Evolutionary conservation across 2,329 filamentous ascomycete species (phyloP), one percentile per base, ranked within the genome.

Genomic region (Aspergillus ustus): DNA sequence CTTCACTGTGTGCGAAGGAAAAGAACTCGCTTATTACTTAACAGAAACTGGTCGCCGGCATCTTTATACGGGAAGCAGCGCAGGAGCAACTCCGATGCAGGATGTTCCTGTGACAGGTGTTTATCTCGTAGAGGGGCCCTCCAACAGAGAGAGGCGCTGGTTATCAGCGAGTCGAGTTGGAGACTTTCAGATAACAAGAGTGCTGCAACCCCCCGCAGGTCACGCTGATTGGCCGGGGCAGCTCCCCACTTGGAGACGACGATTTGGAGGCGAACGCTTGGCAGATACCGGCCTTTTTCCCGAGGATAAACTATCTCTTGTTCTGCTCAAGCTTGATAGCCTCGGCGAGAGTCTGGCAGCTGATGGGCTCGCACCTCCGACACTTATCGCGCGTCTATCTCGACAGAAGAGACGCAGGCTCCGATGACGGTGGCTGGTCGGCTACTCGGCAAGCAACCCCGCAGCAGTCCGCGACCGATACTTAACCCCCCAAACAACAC

Each of bases 301-400:
- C 53, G 53, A 37, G 43, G 37, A 28, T 25, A 19, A 28, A 4
- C 3, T 53, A 19, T 25, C n/a, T 29, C 51, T 20, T 22, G 1
- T 9, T 15, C 48, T 22, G 9, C 3, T 19, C 13, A 20, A 15
- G 31, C 20, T 11, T 37, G 44, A 56, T 56, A 48, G 31, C 53
- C 53, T 57, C 53, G 53, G 53, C 34, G 44, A 8, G 13, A 19
- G 11, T 20, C 28, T 20, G 8, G 13, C 45, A 22, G 19, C 53
- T 57, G 8, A 57, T 49, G 44, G 53, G 53, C 20, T 20, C 7
- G 20, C 34, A 22, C 15, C 20, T 22, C 53, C 53, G 44, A 57
- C 28, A 8, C 20, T 29, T 49, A 57, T 57, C 37, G 34, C 11
- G 8, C 15, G 44, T 7, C 4, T 13, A 22, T 17, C 22, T 43